These are phyloP conservation scores for Crotalaria pallida DNA, from an alignment of 306 rosid species.

Conservation along the genomic window DNA sequence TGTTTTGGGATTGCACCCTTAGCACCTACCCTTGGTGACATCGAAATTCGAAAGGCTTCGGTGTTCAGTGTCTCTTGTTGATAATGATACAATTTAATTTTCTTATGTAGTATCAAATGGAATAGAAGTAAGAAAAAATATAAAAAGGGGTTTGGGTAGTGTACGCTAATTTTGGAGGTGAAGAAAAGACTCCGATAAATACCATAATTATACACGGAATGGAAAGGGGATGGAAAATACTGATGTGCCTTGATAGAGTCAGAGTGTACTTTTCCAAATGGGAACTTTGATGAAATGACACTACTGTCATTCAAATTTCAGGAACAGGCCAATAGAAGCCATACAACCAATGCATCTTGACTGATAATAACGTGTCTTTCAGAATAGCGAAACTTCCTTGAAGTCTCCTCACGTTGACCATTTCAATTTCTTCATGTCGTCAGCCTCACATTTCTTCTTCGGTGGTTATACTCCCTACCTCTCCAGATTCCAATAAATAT, in stretches of 20 bases:
- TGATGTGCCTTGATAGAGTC: neutral
- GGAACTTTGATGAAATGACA: neutral
- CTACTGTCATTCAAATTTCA: neutral
- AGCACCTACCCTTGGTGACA: neutral
- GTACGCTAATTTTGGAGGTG: neutral
- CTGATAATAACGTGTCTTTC: neutral
- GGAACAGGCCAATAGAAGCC: neutral
- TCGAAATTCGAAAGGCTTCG: neutral
- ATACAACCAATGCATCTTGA: neutral
- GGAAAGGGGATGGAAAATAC: neutral
- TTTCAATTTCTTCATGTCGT: neutral
- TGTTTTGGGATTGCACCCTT: neutral
- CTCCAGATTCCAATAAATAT: no score
- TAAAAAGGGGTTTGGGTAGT: no score
- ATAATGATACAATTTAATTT: neutral
- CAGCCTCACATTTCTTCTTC: no score
- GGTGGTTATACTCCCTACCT: no score
- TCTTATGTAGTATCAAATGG: neutral
- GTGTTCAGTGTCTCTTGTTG: neutral
- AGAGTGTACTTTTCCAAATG: neutral
- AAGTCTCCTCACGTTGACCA: neutral
- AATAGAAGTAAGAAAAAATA: neutral
- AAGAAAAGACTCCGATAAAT: no score
- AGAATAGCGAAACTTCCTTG: neutral
- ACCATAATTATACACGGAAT: neutral